Base-by-base conservation (phyloP, 495 filamentous ascomycete genomes). In the Diplogelasinospora grovesii region DNA sequence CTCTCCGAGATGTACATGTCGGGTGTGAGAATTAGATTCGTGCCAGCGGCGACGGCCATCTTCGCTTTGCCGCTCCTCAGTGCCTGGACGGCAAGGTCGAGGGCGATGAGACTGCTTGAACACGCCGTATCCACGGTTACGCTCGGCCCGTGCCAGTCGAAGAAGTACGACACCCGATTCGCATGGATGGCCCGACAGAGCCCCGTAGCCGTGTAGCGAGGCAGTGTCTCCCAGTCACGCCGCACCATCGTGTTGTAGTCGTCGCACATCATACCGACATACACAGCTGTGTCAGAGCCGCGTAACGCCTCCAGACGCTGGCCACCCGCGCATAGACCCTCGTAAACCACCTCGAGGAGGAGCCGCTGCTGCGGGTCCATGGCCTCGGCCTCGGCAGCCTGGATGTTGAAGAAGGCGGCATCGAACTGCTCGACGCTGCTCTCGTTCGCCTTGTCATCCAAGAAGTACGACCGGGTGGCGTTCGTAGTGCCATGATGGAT, bases 101-200 rank as follows among this genome's bases (percentile, higher is more conserved):
- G 36, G 1, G 70, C 72, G 0, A 70, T 53, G 25, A 80, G 49
- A 43, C 74, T 77, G 2, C 65, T 63, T 0, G 68, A 74, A 41
- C 78, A 80, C 3, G 71, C 77, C 0, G 75, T 78, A 41, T 72
- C 72, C 22, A 79, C 51, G 10, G 49, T 54, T 15, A 53, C 53
- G 15, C 53, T 60, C 3, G 65, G 61, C 0, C 70, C 70, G 6
- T 50, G 48, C 9, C 60, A 59, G 32, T 70, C 64, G 40, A 70
- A 76, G 36, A 57, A 61, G 46, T 71, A 70, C 0, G 71, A 77
- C 2, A 78, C 29, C 0, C 75, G 61, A 27, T 77, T 74, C 0
- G 73, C 58, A 1, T 74, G 11, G 5, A 75, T 49, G 18, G 35
- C 32, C 2, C 32, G 36, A 3, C 32, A 26, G 1, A 35, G 51